A percentile compares a stretch with the other conserved stretches of the same genome.
Conservation (phyloP, 441 rosid species). For the Erodium moschatum region DNA sequence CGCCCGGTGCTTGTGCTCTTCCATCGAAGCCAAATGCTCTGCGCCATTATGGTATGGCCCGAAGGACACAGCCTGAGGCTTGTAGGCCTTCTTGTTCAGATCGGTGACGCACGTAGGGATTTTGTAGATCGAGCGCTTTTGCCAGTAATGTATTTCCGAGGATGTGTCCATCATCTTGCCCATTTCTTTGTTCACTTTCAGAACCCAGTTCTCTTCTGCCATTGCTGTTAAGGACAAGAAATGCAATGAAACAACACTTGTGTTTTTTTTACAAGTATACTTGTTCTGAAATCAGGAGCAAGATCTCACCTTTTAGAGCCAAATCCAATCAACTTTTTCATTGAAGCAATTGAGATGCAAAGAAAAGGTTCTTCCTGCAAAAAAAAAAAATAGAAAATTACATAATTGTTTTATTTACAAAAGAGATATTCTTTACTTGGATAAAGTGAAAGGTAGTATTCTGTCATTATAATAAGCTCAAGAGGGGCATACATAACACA, state of each 20-base stretch:
- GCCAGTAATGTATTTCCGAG: background rate
- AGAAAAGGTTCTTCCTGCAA: background rate
- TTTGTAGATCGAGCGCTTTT: slow-evolving; percentile 1
- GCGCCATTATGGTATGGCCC: background rate
- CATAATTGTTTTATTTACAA: background rate
- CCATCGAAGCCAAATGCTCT: background rate
- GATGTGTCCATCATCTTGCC: background rate
- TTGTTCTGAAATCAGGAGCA: background rate
- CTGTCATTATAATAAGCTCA: background rate
- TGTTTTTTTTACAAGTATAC: background rate
- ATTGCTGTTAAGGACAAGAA: too few relatives aligned
- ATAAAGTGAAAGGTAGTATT: too few relatives aligned
- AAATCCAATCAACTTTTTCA: background rate
- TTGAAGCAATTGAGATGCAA: background rate
- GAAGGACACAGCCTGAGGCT: background rate
- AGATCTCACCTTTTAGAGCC: background rate
- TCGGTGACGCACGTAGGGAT: background rate
- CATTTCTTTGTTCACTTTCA: slow-evolving; percentile 1
- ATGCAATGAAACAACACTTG: too few relatives aligned
- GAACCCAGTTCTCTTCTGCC: background rate
- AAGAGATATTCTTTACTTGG: background rate
- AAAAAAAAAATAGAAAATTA: background rate
- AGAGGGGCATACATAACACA: background rate
- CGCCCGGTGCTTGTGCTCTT: slow-evolving; percentile 1
- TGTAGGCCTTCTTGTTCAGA: background rate